A percentile compares a stretch with the other conserved stretches of the same genome.
Conservation (phyloP, 352 stramenopile species). For the Phytopythium ostracodes region DNA sequence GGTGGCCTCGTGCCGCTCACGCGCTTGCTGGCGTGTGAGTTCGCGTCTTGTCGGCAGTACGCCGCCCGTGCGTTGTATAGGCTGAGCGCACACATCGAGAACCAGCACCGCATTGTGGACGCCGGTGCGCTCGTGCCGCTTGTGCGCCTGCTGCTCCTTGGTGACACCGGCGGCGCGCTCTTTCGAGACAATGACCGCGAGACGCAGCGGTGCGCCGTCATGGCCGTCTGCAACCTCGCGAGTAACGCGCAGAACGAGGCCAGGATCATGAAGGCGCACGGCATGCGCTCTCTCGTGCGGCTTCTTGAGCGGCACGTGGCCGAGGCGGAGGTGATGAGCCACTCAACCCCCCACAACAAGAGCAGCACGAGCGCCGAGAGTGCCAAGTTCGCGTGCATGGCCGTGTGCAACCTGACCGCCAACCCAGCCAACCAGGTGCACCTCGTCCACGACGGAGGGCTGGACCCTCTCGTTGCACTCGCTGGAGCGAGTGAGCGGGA, state of each 20-base stretch:
- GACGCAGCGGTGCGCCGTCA: conserved; percentile 71
- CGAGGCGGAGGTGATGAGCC: background rate
- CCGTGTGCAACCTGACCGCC: conserved; percentile 93
- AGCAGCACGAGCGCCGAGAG: conserved; percentile 43
- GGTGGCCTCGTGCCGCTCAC: conserved; percentile 84
- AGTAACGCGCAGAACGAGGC: conserved; percentile 70
- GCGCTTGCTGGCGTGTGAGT: conserved; percentile 65
- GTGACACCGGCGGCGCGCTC: conserved; percentile 20
- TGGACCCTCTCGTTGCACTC: conserved; percentile 81
- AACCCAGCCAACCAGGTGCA: conserved; percentile 89
- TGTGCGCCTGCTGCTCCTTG: conserved; percentile 45
- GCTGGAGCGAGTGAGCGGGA: conserved; percentile 41
- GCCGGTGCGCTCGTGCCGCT: conserved; percentile 75
- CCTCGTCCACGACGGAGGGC: conserved; percentile 75
- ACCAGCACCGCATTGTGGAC: conserved; percentile 86
- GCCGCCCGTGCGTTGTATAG: conserved; percentile 88
- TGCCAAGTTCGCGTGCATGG: conserved; percentile 90
- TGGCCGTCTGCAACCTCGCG: conserved; percentile 86
- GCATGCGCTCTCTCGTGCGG: conserved; percentile 56
- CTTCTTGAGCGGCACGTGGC: conserved; percentile 29
- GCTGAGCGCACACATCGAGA: conserved; percentile 79
- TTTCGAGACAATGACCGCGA: conserved; percentile 32
- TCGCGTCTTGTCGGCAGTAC: conserved; percentile 72
- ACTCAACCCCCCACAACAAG: background rate
- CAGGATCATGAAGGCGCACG: conserved; percentile 74